Evolutionary conservation across 164 flowering plant genomes (phyloP), one percentile per base, ranked within the genome.

Genomic region (Hamamelis virginiana): DNA sequence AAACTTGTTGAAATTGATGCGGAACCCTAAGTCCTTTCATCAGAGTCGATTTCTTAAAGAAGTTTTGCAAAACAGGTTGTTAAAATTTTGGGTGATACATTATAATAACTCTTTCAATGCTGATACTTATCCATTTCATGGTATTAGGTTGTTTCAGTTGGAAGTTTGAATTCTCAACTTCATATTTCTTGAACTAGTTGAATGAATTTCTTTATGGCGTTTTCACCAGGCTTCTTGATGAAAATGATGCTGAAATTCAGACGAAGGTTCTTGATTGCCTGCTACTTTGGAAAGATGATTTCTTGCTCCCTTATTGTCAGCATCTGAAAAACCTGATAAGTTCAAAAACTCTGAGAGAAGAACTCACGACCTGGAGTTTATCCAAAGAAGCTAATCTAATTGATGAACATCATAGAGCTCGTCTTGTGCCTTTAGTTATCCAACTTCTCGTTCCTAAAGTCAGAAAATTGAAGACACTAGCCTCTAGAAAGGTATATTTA

Each of bases 301-400:
- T 75, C 73, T 75, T 96, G 73, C 69, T 86, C 19, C 94, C 96
- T 21, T 89, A 93, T 78, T 79, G 61, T 11, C 83, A 82, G 25
- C 89, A 96, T 81, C 81, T 96, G 58, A 93, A 70, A 81, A 91
- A 88, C 77, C 70, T 96, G 76, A 82, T 89, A 48, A 69, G 59
- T 78, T 74, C 90, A 67, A 89, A 88, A 74, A 75, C 48, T 55
- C 75, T 91, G 65, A 76, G 98, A 62, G 98, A 93, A 68, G 99
- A 93, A 70, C 81, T 96, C 48, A 82, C 92, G 2, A 87, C 86
- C 41, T 96, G 99, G 99, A 87, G 85, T 70, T 81, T 96, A 65
- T 90, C 98, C 26, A 83, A 65, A 61, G 94, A 90, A 43, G 82
- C 91, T 9, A 62, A 74, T 75, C 69, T 68, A 18, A 77, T 96